Evolutionary conservation across 148 eudicot species (phyloP).

Genomic region (Amaranthus palmeri): DNA sequence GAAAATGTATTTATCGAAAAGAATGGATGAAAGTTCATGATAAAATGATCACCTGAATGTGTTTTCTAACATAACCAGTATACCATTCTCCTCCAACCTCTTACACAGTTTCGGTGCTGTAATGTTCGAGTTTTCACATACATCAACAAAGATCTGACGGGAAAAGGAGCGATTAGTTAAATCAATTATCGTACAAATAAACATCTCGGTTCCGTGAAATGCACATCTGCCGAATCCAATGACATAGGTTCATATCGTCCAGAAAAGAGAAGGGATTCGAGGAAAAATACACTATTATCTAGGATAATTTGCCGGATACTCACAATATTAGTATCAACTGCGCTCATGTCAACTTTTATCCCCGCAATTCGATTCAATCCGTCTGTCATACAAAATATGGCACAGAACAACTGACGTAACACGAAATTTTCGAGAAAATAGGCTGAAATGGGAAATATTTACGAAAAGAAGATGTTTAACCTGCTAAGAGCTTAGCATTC

Average conservation of each 20-base stretch:
- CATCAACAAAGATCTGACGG: slow-evolving; percentile 55
- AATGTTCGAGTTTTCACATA: slow-evolving; percentile 43
- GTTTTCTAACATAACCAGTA: slow-evolving; percentile 58
- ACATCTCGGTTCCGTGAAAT: no score
- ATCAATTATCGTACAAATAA: no score
- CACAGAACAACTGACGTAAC: background rate
- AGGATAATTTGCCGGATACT: slow-evolving; percentile 26
- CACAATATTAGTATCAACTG: slow-evolving; percentile 95
- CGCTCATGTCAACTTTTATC: slow-evolving; percentile 50
- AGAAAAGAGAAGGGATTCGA: no score
- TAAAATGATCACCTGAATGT: slow-evolving; percentile 45
- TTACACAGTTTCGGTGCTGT: slow-evolving; percentile 52
- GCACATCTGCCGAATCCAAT: no score
- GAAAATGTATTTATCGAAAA: background rate
- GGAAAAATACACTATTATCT: background rate
- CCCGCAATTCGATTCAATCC: slow-evolving; percentile 77
- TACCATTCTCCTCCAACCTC: slow-evolving; percentile 56
- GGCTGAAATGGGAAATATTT: no score
- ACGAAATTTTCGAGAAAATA: background rate
- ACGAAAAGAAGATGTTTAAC: slow-evolving; percentile 26
- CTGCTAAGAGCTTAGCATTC: slow-evolving; percentile 81
- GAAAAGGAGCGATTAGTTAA: background rate
- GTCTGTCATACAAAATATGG: slow-evolving; percentile 36
- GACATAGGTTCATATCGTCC: no score
- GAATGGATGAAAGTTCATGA: background rate